Evolutionary conservation across 306 rosid genomes (phyloP).

Genomic region (Elaeagnus macrophylla): DNA sequence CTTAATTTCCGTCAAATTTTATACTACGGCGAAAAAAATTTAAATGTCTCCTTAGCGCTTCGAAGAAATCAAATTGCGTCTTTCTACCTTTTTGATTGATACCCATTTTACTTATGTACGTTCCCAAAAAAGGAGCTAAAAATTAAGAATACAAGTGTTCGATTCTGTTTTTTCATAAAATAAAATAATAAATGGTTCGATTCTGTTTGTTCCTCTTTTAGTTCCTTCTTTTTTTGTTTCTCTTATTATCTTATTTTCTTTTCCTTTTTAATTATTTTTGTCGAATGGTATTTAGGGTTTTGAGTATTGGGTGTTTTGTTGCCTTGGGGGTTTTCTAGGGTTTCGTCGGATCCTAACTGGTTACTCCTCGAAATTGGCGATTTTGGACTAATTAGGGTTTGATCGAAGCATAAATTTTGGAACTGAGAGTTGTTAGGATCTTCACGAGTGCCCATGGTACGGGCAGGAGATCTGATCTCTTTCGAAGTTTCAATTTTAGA

Average conservation of each 20-base stretch:
- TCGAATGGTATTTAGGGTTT: conserved; percentile 25
- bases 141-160: conserved; percentile 10
- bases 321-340: conserved; percentile 31
- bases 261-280: background rate
- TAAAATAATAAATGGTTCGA: too few species aligned
- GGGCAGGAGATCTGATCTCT: conserved; percentile 33
- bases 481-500: conserved; percentile 19
- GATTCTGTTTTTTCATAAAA: background rate
- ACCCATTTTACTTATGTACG: background rate
- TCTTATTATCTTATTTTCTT: background rate
- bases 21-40: background rate
- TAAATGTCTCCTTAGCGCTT: conserved; percentile 1
- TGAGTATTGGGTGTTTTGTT: conserved; percentile 8
- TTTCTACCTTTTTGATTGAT: conserved; percentile 21
- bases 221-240: background rate
- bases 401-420: conserved; percentile 24
- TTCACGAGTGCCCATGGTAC: conserved; percentile 15
- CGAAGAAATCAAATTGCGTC: conserved; percentile 6
- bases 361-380: conserved; percentile 21
- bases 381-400: conserved; percentile 36
- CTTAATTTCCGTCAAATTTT: too few species aligned
- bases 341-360: conserved; percentile 40
- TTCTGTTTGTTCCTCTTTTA: background rate
- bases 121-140: background rate
- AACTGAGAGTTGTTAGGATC: conserved; percentile 15